phyloP scores from a whole-genome alignment of 208 protist species.

The Trypanosoma scelopori region DNA sequence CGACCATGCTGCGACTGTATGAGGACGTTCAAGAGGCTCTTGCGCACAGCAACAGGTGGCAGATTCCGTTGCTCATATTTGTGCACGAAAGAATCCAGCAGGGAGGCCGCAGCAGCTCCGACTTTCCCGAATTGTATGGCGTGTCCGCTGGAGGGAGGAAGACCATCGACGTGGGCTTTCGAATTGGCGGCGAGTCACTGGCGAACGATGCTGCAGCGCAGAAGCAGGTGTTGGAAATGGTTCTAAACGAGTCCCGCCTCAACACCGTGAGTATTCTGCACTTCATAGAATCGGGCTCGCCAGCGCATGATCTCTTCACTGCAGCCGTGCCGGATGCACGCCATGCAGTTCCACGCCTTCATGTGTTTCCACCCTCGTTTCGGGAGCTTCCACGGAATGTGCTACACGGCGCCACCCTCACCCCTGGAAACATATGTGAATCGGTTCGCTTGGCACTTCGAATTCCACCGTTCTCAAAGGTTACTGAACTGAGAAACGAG shows the following conservation, averaged over 20 bases:
- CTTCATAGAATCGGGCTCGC: conserved; percentile 48
- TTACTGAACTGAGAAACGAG: conserved; percentile 9
- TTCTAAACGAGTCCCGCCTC: conserved; percentile 40
- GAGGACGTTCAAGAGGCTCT: conserved; percentile 57
- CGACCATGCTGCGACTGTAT: conserved; percentile 33
- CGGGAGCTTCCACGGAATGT: conserved; percentile 26
- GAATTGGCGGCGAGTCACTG: conserved; percentile 3
- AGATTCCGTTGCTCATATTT: conserved; percentile 18
- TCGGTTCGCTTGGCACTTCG: conserved; percentile 19
- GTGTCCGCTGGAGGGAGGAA: conserved; percentile 1
- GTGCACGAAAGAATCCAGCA: conserved; percentile 1
- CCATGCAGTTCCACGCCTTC: conserved; percentile 40
- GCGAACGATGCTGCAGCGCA: conserved; percentile 40
- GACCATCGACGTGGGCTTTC: conserved; percentile 8
- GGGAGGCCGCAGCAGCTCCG: not conserved
- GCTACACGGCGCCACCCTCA: conserved; percentile 37
- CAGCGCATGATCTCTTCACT: conserved; percentile 44
- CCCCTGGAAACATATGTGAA: conserved; percentile 35
- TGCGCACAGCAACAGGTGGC: conserved; percentile 26
- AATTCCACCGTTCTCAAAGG: conserved; percentile 9
- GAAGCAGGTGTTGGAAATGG: conserved; percentile 38
- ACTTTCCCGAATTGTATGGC: conserved; percentile 16
- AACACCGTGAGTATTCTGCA: conserved; percentile 38
- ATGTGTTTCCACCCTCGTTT: conserved; percentile 44
- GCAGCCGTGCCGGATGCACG: conserved; percentile 30